Conservation (phyloP, 306 rosid genomes). For the Psophocarpus tetragonolobus region DNA sequence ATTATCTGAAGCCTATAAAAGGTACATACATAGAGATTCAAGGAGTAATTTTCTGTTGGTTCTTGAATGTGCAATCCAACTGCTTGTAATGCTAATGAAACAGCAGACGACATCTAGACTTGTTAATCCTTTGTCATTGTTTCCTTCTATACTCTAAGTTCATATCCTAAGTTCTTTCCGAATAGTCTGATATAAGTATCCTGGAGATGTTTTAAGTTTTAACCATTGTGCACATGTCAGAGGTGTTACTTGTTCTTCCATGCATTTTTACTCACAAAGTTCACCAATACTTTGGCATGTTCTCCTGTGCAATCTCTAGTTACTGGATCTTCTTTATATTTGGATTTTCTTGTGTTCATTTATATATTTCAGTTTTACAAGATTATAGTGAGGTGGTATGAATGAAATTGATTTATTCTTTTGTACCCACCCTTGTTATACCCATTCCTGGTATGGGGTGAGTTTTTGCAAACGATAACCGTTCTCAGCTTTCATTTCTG, state of each 20-base stretch:
- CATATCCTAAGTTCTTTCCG: neutral
- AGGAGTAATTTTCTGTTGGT: constrained; percentile 7
- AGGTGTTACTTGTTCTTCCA: neutral
- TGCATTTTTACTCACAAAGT: neutral
- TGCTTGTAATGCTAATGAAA: neutral
- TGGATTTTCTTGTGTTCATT: neutral
- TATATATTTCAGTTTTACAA: neutral
- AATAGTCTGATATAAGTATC: neutral
- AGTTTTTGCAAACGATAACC: neutral
- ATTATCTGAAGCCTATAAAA: neutral
- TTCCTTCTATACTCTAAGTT: neutral
- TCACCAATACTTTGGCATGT: neutral
- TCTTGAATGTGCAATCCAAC: constrained; percentile 25
- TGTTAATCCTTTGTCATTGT: constrained; percentile 3
- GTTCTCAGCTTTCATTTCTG: neutral
- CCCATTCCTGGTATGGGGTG: neutral
- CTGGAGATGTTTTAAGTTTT: constrained; percentile 24
- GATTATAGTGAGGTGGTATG: neutral
- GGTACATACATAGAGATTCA: neutral
- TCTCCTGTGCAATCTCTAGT: neutral
- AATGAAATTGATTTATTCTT: neutral
- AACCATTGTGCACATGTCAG: neutral
- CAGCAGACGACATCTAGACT: constrained; percentile 23
- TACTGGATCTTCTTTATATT: neutral
- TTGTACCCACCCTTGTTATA: neutral